Evolutionary conservation across 176 grass and related monocot species (phyloP), one percentile per base, ranked within the genome.

Genomic region (Elaeis guineensis): DNA sequence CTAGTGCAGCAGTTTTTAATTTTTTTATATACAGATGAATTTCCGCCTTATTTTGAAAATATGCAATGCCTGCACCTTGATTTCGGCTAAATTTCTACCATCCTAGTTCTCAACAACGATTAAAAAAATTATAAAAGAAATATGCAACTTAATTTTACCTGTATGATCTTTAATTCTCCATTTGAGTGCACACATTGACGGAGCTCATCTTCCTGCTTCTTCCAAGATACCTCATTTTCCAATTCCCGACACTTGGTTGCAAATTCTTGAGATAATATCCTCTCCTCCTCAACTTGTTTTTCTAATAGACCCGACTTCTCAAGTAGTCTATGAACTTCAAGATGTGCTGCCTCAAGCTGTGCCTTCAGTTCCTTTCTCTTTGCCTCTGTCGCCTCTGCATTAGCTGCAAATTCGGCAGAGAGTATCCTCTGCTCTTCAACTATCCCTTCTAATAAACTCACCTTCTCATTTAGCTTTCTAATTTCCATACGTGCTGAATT

Each of bases 381-480:
- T 14, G 59, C 70, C 80, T 93, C 73, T 26, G 75, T 75, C 71
- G 79, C 78, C 77, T 88, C 77, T 54, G 81, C 25, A 59, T 82
- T 85, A 66, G 62, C 72, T 54, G 78, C 64, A 76, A 80, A 83
- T 7, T 71, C 79, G 30, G 80, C 66, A 62, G 85, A 83, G 51
- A 81, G 51, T 68, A 73, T 77, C 62, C 83, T 89, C 67, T 83
- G 76, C 12, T 71, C 81, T 59, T 86, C 84, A 57, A 89, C 30
- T 67, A 81, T 89, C 51, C 22, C 77, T 63, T 89, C 81, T 25
- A 98, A 55, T 32, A 57, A 65, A 51, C 48, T 32, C 23, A 71
- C 61, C 26, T 83, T 74, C 69, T 85, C 79, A 76, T 71, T 59
- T 57, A 90, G 26, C 22, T 25, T 74, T 16, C 55, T 15, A 54